Evolutionary conservation across 306 rosid species (phyloP), one percentile per base, ranked within the genome.

Genomic region (Cyclanthera cordifolia): DNA sequence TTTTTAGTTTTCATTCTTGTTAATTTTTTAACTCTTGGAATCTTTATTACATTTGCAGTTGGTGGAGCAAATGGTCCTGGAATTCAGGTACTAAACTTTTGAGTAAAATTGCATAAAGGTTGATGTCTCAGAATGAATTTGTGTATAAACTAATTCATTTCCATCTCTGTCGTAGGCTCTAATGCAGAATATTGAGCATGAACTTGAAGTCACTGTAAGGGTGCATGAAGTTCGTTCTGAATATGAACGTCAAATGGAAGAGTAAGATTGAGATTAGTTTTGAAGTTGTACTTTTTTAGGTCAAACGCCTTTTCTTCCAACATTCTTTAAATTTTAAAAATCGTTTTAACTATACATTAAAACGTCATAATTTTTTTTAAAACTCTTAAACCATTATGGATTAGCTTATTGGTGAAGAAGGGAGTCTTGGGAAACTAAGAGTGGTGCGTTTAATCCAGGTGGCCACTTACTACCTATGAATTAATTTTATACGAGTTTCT

Each of bases 171-270:
- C 37, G 72, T 69, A 93, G 99, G 95, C 95, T 75, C 77, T 93
- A 74, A 87, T 86, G 95, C 95, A 90, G 72, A 81, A 77, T 75
- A 86, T 93, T 64, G 96, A 93, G 77, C 95, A 90, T 47, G 96
- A 93, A 56, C 96, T 93, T 75, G 99, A 93, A 85, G 95, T 93
- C 77, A 87, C 85, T 0, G 95, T 90, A 25, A 84, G 95, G 67
- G 94, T 88, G 27, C 90, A 93, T 75, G 99, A 93, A 88, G 99
- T 93, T 9, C 96, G 99, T 53, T 71, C 82, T 47, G 96, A 85
- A 74, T 90, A 93, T 66, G 95, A 83, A 68, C 93, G 95, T 67
- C 99, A 90, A 79, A 88, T 79, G 80, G 95, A 88, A 81, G 99
- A 85, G 99, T 93, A 80, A 46, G 96, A 58, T 20, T 11, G 19